A percentile compares a stretch with the other conserved stretches of the same genome.
phyloP scores from a whole-genome alignment of 2,329 filamentous ascomycete species.

The Akanthomyces muscarius region DNA sequence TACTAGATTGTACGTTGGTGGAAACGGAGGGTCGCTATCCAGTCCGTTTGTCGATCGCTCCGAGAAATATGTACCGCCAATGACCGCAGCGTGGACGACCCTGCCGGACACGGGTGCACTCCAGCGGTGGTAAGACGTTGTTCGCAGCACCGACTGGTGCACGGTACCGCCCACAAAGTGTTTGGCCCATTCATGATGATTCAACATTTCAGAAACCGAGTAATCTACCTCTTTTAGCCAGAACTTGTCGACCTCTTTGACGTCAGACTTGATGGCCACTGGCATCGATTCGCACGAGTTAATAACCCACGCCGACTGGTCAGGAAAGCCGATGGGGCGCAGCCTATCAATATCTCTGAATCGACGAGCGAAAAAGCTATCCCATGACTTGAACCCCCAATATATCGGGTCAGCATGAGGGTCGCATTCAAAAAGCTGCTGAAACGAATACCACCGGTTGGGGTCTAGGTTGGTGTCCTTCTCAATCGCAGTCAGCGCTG shows the following conservation, averaged over 20 bases:
- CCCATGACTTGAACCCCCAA: constrained; percentile 58
- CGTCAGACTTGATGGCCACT: constrained; percentile 43
- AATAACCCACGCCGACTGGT: constrained; percentile 37
- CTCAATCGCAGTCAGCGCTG: constrained; percentile 20
- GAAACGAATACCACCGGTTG: constrained; percentile 17
- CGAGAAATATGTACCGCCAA: constrained; percentile 61
- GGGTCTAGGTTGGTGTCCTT: constrained; percentile 20
- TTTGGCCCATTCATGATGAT: constrained; percentile 41
- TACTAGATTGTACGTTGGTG: constrained; percentile 44
- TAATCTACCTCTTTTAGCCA: constrained; percentile 65
- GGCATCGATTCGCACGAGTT: constrained; percentile 60
- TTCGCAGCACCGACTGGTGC: constrained; percentile 63
- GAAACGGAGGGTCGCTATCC: constrained; percentile 13
- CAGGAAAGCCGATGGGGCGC: constrained; percentile 49
- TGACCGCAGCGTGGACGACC: constrained; percentile 48
- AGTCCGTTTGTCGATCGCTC: constrained; percentile 33
- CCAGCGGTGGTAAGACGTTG: constrained; percentile 65
- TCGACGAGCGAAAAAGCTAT: constrained; percentile 57
- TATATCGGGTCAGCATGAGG: constrained; percentile 14
- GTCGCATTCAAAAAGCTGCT: constrained; percentile 23
- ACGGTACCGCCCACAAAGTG: constrained; percentile 58
- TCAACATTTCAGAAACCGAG: constrained; percentile 56
- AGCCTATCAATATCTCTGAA: constrained; percentile 40
- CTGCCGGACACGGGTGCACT: constrained; percentile 58
- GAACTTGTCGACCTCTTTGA: constrained; percentile 54